phyloP scores from a whole-genome alignment of 2,329 filamentous ascomycete species.

The Clonostachys sp. region DNA sequence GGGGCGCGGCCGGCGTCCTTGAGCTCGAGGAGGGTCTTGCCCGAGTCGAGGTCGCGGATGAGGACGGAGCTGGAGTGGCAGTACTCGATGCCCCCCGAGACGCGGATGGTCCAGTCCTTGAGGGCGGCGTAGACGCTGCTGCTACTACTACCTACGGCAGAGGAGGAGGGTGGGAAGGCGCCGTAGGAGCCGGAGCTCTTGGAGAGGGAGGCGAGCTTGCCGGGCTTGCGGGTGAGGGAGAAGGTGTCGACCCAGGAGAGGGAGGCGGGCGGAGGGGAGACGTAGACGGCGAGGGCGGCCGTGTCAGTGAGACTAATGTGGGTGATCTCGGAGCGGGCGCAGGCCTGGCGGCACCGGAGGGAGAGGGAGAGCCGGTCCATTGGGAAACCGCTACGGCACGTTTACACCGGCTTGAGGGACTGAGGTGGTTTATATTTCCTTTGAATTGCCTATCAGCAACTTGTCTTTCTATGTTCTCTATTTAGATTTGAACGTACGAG shows the following conservation, averaged over 20 bases:
- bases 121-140: conserved; percentile 15
- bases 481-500: no score
- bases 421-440: no score
- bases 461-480: no score
- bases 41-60: conserved; percentile 18
- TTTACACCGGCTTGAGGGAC: background rate
- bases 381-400: background rate
- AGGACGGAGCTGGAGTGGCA: conserved; percentile 21
- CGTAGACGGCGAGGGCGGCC: conserved; percentile 21
- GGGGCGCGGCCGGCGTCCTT: conserved; percentile 18
- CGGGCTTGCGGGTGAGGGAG: conserved; percentile 11
- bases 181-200: conserved; percentile 22
- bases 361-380: conserved; percentile 7
- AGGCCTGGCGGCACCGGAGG: conserved; percentile 16
- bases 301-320: conserved; percentile 20
- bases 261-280: conserved; percentile 13
- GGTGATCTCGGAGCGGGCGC: conserved; percentile 22
- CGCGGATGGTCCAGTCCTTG: conserved; percentile 20
- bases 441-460: no score
- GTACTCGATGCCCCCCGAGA: conserved; percentile 20
- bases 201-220: conserved; percentile 9
- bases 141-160: background rate
- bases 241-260: conserved; percentile 31
- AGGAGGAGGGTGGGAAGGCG: conserved; percentile 12
- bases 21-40: conserved; percentile 22